Conservation (phyloP, 1,284 basidiomycete genomes). For the Sanghuangporus sanghuang region DNA sequence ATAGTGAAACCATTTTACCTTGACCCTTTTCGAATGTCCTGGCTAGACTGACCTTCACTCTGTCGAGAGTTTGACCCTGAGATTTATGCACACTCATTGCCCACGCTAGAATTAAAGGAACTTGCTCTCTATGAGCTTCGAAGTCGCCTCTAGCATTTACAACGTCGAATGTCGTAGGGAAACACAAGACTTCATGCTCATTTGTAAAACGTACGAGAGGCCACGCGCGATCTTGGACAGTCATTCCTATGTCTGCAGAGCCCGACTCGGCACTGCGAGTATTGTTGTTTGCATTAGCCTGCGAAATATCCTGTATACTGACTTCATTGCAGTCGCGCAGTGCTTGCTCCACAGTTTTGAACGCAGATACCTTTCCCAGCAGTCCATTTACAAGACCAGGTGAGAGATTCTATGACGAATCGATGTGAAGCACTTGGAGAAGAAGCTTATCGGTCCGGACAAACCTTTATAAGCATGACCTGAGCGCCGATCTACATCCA, state of each 20-base stretch:
- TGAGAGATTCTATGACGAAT: conserved; percentile 30
- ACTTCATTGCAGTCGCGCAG: conserved; percentile 26
- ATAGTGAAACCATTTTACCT: conserved; percentile 34
- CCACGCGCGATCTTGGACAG: conserved; percentile 10
- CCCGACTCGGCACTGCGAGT: not conserved
- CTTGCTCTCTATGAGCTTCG: conserved; percentile 24
- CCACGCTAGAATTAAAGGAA: conserved; percentile 75
- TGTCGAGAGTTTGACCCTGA: conserved; percentile 77
- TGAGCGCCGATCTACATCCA: conserved; percentile 48
- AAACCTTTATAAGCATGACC: conserved; percentile 67
- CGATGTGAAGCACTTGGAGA: not conserved
- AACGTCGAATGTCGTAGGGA: conserved; percentile 20
- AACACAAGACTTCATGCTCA: conserved; percentile 8
- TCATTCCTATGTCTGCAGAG: conserved; percentile 6
- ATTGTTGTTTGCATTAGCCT: not conserved
- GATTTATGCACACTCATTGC: conserved; percentile 84
- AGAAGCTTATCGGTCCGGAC: not conserved
- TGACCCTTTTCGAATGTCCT: conserved; percentile 80
- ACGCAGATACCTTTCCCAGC: conserved; percentile 66
- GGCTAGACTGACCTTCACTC: conserved; percentile 66
- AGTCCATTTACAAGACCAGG: conserved; percentile 89
- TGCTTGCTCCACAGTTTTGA: conserved; percentile 37
- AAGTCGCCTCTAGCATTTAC: conserved; percentile 20
- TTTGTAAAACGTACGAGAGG: conserved; percentile 33
- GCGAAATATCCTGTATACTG: conserved; percentile 19